Base-by-base conservation (phyloP, 371 early-diverging fungal species). In the Lichtheimia ramosa region DNA sequence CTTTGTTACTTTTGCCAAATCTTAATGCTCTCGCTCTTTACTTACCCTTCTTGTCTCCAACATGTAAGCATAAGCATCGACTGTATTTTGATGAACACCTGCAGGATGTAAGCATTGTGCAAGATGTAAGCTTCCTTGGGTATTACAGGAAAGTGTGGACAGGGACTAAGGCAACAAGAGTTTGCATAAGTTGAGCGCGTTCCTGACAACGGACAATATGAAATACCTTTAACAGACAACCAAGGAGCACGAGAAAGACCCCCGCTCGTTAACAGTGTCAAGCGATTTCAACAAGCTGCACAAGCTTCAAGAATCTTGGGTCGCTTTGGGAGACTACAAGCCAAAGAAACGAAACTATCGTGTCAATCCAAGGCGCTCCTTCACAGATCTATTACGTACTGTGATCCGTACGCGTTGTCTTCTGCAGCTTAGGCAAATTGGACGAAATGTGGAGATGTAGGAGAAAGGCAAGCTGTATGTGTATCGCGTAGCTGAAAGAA, bases 101-200 rank as follows among this genome's bases (percentile, higher is more conserved):
- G 97, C 90, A 8, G 98, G 99, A 69, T 99, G 98, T 54, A 99
- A 85, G 61, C 97, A 98, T 66, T 99, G 99, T 0, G 96, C 97
- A 39, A 99, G 79, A 20, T 99, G 92, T 78, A 23, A 90, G 83
- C 65, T 94, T 94, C 43, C 87, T 84, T 23, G 99, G n/a, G 98
- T 46, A 97, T 84, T 50, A 83, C 75, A 5, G 84, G 71, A 63
- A 88, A 92, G 63, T 89, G 85, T 20, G 89, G 82, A 68, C 92
- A 89, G 0, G 87, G 91, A 83, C 92, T 90, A 10, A 18, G 20
- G 6, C n/a, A 24, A 5, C 20, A 7, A 40, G 39, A 10, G 5
- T 49, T 16, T 10, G 41, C 21, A n/a, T 24, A 25, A n/a, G 24
- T 7, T 25, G 18, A 0, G 25, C 25, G 25, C 51, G 40, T 51